Percentiles rank a stretch among this genome's conserved stretches.
phyloP scores from a whole-genome alignment of 106 monocot species.

The Dendrobium catenatum region DNA sequence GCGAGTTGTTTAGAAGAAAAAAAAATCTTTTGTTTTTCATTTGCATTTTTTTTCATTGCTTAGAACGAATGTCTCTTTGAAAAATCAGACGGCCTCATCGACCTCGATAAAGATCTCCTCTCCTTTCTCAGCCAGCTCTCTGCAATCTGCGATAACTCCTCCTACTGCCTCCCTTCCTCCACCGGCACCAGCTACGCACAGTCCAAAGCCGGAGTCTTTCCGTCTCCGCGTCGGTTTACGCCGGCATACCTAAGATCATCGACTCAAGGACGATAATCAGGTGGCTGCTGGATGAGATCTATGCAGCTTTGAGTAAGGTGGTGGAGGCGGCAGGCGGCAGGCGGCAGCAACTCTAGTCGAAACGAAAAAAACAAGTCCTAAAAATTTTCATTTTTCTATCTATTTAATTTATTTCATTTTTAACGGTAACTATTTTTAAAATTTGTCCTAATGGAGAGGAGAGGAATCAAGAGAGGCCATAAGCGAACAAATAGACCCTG shows the following conservation, averaged over 20 bases:
- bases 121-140: conserved; percentile 58
- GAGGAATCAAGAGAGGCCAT: no score
- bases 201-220: conserved; percentile 16
- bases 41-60: no score
- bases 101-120: conserved; percentile 55
- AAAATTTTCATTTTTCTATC: no score
- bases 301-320: conserved; percentile 32
- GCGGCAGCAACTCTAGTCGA: conserved; percentile 1
- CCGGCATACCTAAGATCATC: conserved; percentile 41
- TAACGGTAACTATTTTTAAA: no score
- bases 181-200: conserved; percentile 30
- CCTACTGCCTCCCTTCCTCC: conserved; percentile 83
- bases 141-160: conserved; percentile 28
- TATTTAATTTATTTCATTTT: no score
- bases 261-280: conserved; percentile 69
- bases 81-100: conserved; percentile 65
- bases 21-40: no score
- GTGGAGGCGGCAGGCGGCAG: conserved; percentile 12
- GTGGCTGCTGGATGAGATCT: conserved; percentile 36
- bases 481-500: no score
- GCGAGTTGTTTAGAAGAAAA: no score
- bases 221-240: conserved; percentile 26
- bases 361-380: no score
- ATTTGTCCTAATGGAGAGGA: no score
- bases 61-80: conserved; percentile 82